Evolutionary conservation across 2,329 filamentous ascomycete species (phyloP).

Genomic region (Penicillium sp.): DNA sequence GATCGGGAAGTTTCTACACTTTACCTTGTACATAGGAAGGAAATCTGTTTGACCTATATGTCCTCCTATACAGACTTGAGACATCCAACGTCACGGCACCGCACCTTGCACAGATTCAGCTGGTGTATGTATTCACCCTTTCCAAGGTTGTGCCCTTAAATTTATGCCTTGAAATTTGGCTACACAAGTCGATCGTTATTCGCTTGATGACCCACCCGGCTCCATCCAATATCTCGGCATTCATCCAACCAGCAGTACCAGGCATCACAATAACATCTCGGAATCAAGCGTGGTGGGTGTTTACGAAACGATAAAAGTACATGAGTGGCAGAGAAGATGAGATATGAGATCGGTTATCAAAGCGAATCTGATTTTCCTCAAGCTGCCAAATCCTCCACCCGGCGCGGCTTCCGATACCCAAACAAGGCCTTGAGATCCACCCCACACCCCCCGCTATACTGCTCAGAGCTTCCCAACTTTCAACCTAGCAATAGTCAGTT

Average conservation of each 20-base stretch:
- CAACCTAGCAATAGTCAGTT: slow-evolving; percentile 17
- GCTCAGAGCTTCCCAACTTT: slow-evolving; percentile 32
- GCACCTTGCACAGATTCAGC: background rate
- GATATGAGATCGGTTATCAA: background rate
- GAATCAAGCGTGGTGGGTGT: background rate
- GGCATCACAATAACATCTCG: background rate
- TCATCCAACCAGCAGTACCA: background rate
- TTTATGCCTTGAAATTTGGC: no score
- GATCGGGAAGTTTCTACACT: no score
- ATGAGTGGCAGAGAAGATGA: background rate
- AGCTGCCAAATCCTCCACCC: background rate
- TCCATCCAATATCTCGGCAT: background rate
- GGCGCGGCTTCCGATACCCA: slow-evolving; percentile 2
- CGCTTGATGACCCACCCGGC: background rate
- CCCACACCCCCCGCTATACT: slow-evolving; percentile 21
- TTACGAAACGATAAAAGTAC: background rate
- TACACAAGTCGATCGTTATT: background rate
- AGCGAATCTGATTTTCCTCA: background rate
- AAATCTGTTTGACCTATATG: no score
- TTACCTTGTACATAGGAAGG: no score
- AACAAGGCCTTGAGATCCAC: slow-evolving; percentile 11
- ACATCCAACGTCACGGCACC: background rate
- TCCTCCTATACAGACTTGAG: background rate
- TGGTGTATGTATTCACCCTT: background rate
- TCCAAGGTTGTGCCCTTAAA: no score